Conservation (phyloP, 768 basidiomycete species). For the Cyclocybe cylindracea region DNA sequence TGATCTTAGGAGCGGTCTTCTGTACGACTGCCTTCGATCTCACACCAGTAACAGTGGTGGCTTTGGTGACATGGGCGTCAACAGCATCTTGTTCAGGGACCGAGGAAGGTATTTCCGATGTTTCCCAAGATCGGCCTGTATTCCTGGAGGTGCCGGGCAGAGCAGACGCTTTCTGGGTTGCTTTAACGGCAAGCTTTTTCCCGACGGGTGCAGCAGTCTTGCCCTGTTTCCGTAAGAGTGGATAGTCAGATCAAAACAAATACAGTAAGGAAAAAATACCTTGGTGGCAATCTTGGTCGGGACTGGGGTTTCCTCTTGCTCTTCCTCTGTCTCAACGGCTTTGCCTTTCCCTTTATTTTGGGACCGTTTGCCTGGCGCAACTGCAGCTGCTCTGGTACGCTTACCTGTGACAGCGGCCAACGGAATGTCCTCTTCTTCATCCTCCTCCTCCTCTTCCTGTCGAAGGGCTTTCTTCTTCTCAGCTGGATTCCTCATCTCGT, state of each 20-base stretch:
- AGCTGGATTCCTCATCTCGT: slow-evolving; percentile 7
- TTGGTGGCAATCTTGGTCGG: not conserved
- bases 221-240: not conserved
- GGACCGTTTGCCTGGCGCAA: slow-evolving; percentile 1
- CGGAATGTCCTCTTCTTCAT: slow-evolving; percentile 45
- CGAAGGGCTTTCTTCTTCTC: not conserved
- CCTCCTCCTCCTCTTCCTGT: slow-evolving; percentile 20
- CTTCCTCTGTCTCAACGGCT: slow-evolving; percentile 2
- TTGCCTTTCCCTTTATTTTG: slow-evolving; percentile 22
- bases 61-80: slow-evolving; percentile 10
- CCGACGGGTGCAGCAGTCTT: not conserved
- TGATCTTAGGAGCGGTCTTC: slow-evolving; percentile 8
- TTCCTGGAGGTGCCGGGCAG: not conserved
- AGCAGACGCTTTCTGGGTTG: slow-evolving; percentile 3
- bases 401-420: slow-evolving; percentile 28
- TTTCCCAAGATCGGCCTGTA: slow-evolving; percentile 31
- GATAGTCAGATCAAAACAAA: too few relatives aligned
- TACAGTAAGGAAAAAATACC: not conserved
- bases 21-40: slow-evolving; percentile 4
- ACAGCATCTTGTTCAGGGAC: slow-evolving; percentile 52
- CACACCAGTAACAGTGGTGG: not conserved
- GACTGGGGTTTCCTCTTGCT: not conserved
- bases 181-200: not conserved
- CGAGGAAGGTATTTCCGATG: slow-evolving; percentile 55
- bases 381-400: slow-evolving; percentile 6